Conservation (phyloP, 1,284 basidiomycete genomes). For the Cutaneotrichosporon dermatis region DNA sequence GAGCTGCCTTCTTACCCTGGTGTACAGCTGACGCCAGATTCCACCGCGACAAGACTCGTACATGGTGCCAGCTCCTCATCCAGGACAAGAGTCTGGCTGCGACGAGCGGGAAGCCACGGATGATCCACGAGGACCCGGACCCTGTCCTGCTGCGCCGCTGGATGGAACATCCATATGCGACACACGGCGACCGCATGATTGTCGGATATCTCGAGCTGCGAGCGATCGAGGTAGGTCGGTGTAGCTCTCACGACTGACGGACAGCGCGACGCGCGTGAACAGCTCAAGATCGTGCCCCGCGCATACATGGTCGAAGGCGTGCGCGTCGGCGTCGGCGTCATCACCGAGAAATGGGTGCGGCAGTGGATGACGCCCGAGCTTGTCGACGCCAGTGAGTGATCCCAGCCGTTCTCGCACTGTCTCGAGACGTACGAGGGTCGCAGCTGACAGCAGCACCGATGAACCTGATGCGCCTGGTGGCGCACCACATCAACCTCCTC, state of each 20-base stretch:
- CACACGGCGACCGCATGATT: slow-evolving; percentile 4
- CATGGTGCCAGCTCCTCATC: slow-evolving; percentile 2
- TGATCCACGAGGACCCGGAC: slow-evolving; percentile 1
- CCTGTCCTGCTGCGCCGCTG: not conserved
- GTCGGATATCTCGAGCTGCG: slow-evolving; percentile 6
- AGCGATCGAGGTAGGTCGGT: slow-evolving; percentile 3
- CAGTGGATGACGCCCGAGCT: slow-evolving; percentile 4
- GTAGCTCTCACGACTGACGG: not conserved
- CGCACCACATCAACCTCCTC: slow-evolving; percentile 7
- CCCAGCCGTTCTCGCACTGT: too few species aligned
- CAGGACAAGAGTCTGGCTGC: slow-evolving; percentile 2
- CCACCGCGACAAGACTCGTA: slow-evolving; percentile 4
- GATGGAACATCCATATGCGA: slow-evolving; percentile 3
- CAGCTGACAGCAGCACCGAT: slow-evolving; percentile 4
- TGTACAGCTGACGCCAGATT: not conserved
- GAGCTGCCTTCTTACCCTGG: not conserved
- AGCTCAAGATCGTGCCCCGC: not conserved
- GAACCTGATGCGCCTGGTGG: slow-evolving; percentile 3
- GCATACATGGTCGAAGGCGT: slow-evolving; percentile 6
- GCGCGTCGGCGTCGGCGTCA: not conserved
- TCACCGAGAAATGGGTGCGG: slow-evolving; percentile 1
- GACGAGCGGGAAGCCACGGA: not conserved
- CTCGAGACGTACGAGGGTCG: too few species aligned
- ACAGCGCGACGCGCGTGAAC: slow-evolving; percentile 4
- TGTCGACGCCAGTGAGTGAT: not conserved